These are phyloP conservation scores for Penicillium bialowiezense DNA, from an alignment of 495 filamentous ascomycete species.

Conservation along the genomic window DNA sequence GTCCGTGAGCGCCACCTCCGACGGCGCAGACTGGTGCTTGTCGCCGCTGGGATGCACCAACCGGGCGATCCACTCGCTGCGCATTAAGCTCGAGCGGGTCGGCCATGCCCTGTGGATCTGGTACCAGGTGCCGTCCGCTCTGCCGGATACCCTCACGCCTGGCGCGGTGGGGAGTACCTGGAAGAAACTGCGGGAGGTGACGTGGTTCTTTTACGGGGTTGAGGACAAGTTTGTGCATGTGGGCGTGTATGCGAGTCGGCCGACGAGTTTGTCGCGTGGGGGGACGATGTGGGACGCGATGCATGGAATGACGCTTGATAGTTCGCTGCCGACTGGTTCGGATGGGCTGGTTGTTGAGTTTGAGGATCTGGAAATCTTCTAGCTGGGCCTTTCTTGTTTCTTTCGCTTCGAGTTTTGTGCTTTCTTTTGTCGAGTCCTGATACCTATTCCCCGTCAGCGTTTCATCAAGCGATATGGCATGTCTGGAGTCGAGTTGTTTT, in stretches of 20 bases:
- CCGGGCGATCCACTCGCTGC: conserved; percentile 37
- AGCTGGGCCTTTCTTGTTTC: conserved; percentile 12
- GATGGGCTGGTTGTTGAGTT: conserved; percentile 54
- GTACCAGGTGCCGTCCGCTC: conserved; percentile 47
- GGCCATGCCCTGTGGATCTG: conserved; percentile 57
- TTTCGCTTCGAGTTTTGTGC: too few relatives aligned
- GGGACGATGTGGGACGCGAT: conserved; percentile 44
- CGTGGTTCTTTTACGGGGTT: conserved; percentile 60
- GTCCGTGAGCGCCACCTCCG: conserved; percentile 53
- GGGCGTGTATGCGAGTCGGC: conserved; percentile 56
- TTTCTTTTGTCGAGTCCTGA: conserved; percentile 10
- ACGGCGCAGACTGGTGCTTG: conserved; percentile 57
- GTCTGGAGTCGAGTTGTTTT: conserved; percentile 16
- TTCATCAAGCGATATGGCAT: conserved; percentile 26
- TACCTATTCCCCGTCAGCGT: conserved; percentile 22
- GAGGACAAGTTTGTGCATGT: conserved; percentile 58
- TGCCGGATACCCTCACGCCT: conserved; percentile 34
- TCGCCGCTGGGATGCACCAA: conserved; percentile 37
- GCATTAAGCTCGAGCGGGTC: conserved; percentile 58
- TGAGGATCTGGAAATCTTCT: conserved; percentile 57
- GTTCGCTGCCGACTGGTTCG: conserved; percentile 20
- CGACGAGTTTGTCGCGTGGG: conserved; percentile 35
- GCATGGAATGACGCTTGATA: conserved; percentile 35
- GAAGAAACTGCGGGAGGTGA: conserved; percentile 58
- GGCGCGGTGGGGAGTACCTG: conserved; percentile 45